Conservation (phyloP, 2,329 filamentous ascomycete species). For the Fusarium coicis region DNA sequence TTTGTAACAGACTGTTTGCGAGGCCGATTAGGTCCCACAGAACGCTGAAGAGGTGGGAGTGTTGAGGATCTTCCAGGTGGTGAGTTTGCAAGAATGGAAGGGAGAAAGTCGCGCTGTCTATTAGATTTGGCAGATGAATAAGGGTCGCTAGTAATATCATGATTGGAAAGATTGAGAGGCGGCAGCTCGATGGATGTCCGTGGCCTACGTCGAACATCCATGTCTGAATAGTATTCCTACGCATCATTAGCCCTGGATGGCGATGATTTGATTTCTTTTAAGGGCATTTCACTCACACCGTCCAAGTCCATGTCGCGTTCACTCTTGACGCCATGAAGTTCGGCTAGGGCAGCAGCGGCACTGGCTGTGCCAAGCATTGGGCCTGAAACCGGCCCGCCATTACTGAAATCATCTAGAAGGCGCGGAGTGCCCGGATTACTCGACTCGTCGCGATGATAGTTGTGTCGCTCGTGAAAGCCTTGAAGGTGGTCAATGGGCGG, state of each 20-base stretch:
- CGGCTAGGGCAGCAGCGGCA: conserved; percentile 87
- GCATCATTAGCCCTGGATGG: conserved; percentile 29
- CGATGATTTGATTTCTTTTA: conserved; percentile 39
- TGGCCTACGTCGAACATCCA: conserved; percentile 71
- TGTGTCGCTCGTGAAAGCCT: conserved; percentile 57
- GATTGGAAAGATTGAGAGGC: conserved; percentile 68
- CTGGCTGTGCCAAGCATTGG: conserved; percentile 69
- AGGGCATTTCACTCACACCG: conserved; percentile 65
- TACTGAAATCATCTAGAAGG: conserved; percentile 74
- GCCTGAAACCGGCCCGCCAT: conserved; percentile 48
- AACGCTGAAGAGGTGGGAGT: conserved; percentile 82
- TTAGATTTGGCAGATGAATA: conserved; percentile 70
- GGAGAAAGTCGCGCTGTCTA: conserved; percentile 78
- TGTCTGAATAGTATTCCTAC: conserved; percentile 76
- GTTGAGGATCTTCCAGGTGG: conserved; percentile 90
- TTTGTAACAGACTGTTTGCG: conserved; percentile 90
- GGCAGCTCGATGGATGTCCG: conserved; percentile 79
- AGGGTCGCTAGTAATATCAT: conserved; percentile 78
- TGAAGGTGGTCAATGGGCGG: conserved; percentile 37
- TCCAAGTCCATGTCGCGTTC: conserved; percentile 83
- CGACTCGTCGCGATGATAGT: conserved; percentile 73
- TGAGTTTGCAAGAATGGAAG: conserved; percentile 83
- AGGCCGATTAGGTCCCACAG: conserved; percentile 75
- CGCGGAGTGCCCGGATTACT: conserved; percentile 76
- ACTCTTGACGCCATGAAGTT: conserved; percentile 80